Conservation (phyloP, 2,329 filamentous ascomycete genomes). For the Bimuria novae-zelandiae region DNA sequence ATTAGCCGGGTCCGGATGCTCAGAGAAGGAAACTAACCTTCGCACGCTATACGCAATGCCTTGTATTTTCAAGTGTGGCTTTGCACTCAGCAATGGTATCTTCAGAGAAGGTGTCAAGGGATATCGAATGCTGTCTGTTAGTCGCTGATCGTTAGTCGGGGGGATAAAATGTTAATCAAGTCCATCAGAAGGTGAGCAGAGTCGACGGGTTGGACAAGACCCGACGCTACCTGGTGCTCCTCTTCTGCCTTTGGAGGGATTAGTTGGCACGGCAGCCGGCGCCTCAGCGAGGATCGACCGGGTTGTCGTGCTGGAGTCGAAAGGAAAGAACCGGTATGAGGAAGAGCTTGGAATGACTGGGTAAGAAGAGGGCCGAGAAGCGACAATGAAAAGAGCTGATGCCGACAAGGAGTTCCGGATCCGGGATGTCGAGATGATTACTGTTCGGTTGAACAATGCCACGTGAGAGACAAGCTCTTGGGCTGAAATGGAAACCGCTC, state of each 20-base stretch:
- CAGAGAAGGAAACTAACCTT: background rate
- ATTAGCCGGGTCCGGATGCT: background rate
- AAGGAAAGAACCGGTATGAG: background rate
- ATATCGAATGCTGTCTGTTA: too few species aligned
- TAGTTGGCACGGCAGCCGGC: slow-evolving; percentile 4
- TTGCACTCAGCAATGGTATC: too few species aligned
- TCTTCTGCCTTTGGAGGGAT: background rate
- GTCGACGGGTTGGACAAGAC: background rate
- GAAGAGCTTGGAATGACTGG: background rate
- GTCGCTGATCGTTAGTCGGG: background rate
- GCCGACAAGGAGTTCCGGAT: background rate
- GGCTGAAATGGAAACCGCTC: background rate
- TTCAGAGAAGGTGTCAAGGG: too few species aligned
- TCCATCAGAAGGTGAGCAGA: background rate
- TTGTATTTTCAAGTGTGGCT: too few species aligned
- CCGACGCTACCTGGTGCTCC: background rate
- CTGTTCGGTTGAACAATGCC: background rate
- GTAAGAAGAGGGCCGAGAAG: background rate
- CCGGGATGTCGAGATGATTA: background rate
- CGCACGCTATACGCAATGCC: too few species aligned
- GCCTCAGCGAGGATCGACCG: slow-evolving; percentile 15
- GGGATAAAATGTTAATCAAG: slow-evolving; percentile 6
- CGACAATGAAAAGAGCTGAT: background rate
- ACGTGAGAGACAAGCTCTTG: slow-evolving; percentile 2
- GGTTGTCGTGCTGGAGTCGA: background rate